Percentiles rank a stretch among this genome's conserved stretches.
phyloP scores from a whole-genome alignment of 2,329 filamentous ascomycete genomes.

The Stachybotrys chartarum region DNA sequence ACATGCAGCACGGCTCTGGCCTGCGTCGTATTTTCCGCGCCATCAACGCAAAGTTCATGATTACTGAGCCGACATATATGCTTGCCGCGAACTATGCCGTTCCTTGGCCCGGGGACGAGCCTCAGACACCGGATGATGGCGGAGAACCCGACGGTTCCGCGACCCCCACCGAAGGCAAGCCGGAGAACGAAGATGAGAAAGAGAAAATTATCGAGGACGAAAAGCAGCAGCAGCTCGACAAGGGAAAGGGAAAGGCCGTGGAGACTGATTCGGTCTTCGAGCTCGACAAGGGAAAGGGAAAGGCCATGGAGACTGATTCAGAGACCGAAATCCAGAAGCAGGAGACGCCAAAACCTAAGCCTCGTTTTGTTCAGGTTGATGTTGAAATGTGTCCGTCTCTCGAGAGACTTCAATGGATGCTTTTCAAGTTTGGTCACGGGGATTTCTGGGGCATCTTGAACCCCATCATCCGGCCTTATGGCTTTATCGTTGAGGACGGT shows the following conservation, averaged over 20 bases:
- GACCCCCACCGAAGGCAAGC: background rate
- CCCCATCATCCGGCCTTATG: constrained; percentile 53
- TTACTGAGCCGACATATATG: constrained; percentile 16
- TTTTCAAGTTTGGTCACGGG: constrained; percentile 66
- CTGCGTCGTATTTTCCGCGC: constrained; percentile 22
- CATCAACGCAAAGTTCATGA: constrained; percentile 38
- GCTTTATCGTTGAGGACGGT: constrained; percentile 57
- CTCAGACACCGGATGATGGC: background rate
- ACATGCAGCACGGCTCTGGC: constrained; percentile 6
- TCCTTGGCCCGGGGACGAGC: constrained; percentile 36
- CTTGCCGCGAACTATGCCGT: constrained; percentile 44
- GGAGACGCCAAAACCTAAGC: constrained; percentile 3
- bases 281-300: no score
- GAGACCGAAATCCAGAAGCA: background rate
- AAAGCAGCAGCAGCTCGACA: no score
- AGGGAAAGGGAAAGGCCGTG: no score
- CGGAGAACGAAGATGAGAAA: background rate
- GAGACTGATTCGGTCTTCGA: no score
- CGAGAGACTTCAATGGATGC: constrained; percentile 48
- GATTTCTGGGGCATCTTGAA: constrained; percentile 63
- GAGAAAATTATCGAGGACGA: background rate
- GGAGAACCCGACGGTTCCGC: no score
- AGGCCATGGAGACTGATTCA: background rate
- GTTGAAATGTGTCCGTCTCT: constrained; percentile 44
- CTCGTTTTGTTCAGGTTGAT: constrained; percentile 59